Evolutionary conservation across 768 basidiomycete species (phyloP), one percentile per base, ranked within the genome.

Genomic region (Lactarius hatsudake): DNA sequence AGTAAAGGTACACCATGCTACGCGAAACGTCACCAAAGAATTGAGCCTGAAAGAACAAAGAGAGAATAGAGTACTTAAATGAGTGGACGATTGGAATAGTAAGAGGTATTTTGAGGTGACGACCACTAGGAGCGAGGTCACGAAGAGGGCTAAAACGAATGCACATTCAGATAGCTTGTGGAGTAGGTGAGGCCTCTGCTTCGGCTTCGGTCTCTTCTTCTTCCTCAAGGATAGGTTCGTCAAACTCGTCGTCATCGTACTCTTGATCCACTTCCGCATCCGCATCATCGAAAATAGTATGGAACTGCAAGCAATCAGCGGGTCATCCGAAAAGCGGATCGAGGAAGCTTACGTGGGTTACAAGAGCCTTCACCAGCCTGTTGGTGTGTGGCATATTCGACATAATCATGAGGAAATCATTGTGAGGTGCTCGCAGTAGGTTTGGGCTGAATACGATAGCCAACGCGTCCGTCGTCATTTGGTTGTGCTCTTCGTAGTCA

Each of bases 391-490:
- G 65, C 91, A 94, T 93, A 71, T 93, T 92, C 63, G 87, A 83
- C 67, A 93, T 81, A 71, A 92, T 89, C 76, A 89, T 81, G 13
- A 83, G 85, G 76, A 92, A 89, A 73, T 91, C 88, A 67, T 90
- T 90, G 73, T 89, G 86, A 2, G 89, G 90, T 4, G 90, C 87
- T 23, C 91, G 86, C 61, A 92, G 74, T 57, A 93, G 76, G 73
- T 91, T 93, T 7, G 90, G 91, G 68, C 90, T 90, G 76, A 94
- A 93, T 20, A 94, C 91, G 61, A 93, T 93, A 0, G 93, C 88
- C 3, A 95, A 81, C 8, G 89, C 87, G 70, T 93, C 88, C 1
- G 91, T 87, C 2, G 90, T 91, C 93, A 95, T 95, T 67, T 94
- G 93, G 72, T 94, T 95, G 59, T 87, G 83, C 65, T 94, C 92